phyloP scores from a whole-genome alignment of 192 early-diverging fungal genomes.

The Lunasporangiospora selenospora region DNA sequence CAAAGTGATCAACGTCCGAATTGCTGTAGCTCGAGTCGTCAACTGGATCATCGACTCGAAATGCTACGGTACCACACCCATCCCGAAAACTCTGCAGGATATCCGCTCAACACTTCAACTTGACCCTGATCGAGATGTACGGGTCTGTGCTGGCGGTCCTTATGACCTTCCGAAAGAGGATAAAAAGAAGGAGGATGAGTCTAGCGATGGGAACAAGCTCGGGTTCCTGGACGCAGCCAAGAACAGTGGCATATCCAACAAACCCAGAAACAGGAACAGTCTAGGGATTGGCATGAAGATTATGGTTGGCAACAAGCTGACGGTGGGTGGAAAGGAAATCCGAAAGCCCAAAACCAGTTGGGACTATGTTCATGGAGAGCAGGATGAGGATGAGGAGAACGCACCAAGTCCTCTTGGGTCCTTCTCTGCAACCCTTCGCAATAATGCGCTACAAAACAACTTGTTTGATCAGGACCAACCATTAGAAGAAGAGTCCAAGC shows the following conservation, averaged over 20 bases:
- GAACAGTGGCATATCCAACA: constrained; percentile 19
- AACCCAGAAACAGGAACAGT: constrained; percentile 43
- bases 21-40: constrained; percentile 69
- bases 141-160: constrained; percentile 36
- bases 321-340: constrained; percentile 43
- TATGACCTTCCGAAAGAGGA: constrained; percentile 16
- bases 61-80: constrained; percentile 24
- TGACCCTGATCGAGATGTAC: constrained; percentile 36
- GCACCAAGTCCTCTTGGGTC: no score
- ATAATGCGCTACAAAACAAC: no score
- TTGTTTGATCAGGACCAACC: no score
- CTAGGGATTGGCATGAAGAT: constrained; percentile 46
- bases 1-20: constrained; percentile 75
- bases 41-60: constrained; percentile 37
- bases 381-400: no score
- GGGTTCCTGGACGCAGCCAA: constrained; percentile 4
- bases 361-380: constrained; percentile 44
- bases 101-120: constrained; percentile 10
- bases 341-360: constrained; percentile 46
- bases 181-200: background rate
- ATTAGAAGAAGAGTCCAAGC: no score
- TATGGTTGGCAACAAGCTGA: constrained; percentile 46
- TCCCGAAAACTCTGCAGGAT: constrained; percentile 13
- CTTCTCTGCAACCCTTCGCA: no score
- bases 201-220: background rate